phyloP scores from a whole-genome alignment of 441 rosid genomes.

The Geranium incanum region DNA sequence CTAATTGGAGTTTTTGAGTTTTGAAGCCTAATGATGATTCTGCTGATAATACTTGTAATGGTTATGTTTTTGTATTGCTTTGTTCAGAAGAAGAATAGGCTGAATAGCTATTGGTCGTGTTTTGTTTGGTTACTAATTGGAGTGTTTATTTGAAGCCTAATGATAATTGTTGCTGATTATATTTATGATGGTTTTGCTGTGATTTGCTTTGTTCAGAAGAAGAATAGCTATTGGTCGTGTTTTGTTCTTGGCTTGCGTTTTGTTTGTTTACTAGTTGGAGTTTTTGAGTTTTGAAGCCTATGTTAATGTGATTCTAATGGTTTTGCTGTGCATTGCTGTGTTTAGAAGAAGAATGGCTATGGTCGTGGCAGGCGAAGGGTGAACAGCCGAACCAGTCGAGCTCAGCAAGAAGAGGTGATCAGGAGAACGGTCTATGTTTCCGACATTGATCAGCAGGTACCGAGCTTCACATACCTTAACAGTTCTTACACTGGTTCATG shows the following conservation, averaged over 20 bases:
- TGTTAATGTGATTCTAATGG: too few relatives aligned
- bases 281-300: too few relatives aligned
- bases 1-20: constrained; percentile 3
- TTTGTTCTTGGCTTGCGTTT: too few relatives aligned
- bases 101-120: too few relatives aligned
- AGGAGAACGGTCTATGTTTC: constrained; percentile 18
- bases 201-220: neutral
- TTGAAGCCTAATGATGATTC: too few relatives aligned
- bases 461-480: neutral
- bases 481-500: neutral
- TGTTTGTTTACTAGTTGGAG: too few relatives aligned
- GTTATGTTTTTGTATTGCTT: too few relatives aligned
- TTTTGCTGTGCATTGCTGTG: neutral
- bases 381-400: neutral
- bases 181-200: neutral
- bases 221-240: neutral
- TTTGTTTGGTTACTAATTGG: too few relatives aligned
- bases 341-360: neutral
- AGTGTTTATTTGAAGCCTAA: too few relatives aligned
- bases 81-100: too few relatives aligned
- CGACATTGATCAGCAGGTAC: constrained; percentile 26
- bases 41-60: too few relatives aligned
- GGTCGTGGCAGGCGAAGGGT: neutral
- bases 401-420: constrained; percentile 1
- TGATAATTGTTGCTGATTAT: too few relatives aligned